phyloP scores from a whole-genome alignment of 2,329 filamentous ascomycete genomes.

The Sclerotinia subarctica region DNA sequence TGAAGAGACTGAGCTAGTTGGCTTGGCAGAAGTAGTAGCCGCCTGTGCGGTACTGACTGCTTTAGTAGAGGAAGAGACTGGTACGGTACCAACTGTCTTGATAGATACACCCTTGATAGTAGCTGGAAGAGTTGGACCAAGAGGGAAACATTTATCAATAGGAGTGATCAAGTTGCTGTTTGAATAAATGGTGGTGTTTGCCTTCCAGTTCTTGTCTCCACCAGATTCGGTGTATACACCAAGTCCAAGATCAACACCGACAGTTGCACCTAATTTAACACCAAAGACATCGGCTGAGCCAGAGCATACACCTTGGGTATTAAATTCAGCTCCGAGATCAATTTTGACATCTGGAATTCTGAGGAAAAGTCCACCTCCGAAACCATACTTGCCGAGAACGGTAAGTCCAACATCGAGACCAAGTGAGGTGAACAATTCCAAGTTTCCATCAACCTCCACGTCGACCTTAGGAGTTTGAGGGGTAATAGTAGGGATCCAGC shows the following conservation, averaged over 20 bases:
- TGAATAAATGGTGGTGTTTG: neutral
- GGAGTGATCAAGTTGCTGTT: constrained; percentile 15
- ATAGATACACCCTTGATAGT: neutral
- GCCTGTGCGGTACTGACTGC: neutral
- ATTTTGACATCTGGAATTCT: constrained; percentile 12
- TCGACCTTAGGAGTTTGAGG: constrained; percentile 14
- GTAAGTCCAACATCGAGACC: constrained; percentile 19
- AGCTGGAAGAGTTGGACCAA: constrained; percentile 8
- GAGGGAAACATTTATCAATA: constrained; percentile 18
- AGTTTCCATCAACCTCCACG: constrained; percentile 17
- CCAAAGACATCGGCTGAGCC: constrained; percentile 18
- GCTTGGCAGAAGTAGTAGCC: neutral
- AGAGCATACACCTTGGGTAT: constrained; percentile 18
- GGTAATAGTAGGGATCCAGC: constrained; percentile 17
- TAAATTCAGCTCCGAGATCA: constrained; percentile 15
- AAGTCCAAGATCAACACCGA: constrained; percentile 13
- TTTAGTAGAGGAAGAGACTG: constrained; percentile 8
- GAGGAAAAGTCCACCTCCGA: constrained; percentile 17
- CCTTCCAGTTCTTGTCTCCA: constrained; percentile 13
- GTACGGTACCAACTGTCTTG: constrained; percentile 19
- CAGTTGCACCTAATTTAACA: constrained; percentile 13
- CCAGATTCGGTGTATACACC: constrained; percentile 16
- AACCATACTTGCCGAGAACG: constrained; percentile 12
- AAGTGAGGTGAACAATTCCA: constrained; percentile 12
- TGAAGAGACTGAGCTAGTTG: neutral